Evolutionary conservation across 805 yeast species (phyloP), one percentile per base, ranked within the genome.

Genomic region (Candida peoriensis): DNA sequence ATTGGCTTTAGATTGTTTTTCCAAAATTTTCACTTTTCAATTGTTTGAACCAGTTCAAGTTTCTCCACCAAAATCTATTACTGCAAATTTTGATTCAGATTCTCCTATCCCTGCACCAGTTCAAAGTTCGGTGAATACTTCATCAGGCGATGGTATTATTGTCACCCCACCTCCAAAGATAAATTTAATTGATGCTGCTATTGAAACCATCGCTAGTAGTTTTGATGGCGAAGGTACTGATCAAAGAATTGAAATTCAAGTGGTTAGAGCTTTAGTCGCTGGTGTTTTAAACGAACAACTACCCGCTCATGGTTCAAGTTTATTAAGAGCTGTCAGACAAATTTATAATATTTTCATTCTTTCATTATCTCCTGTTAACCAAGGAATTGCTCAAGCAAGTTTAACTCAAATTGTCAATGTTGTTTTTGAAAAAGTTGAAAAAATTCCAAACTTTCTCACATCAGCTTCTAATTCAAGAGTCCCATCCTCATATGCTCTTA

Each of bases 161-260:
- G n/a, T n/a, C n/a, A 67, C 74, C 0, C 76, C 72, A 2, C 74
- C 73, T 8, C 73, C 73, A 19, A 72, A 72, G 30, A 68, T 76
- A 14, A 70, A 71, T 16, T 54, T 86, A 41, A 78, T 93, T 20
- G 93, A 85, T 54, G 82, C 83, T 17, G 87, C 95, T 0, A 83
- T 90, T 27, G 82, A 81, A 44, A 83, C 88, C 12, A 84, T 89
- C 16, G 76, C 93, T 17, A 77, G 81, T 18, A 83, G 95, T 45
- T 90, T 86, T 57, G 85, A 81, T 42, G 95, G 95, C 26, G 98
- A 93, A 58, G 87, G 88, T 2, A 87, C 97, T 0, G 95, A 89
- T 54, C 84, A 84, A 17, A 78, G 73, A 38, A 76, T 94, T 22
- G 98, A 94, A 63, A 63, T 93, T 37, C 98, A 94, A 61, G 90